Evolutionary conservation across 1,284 basidiomycete genomes (phyloP).

Genomic region (Ceratobasidium sp.): DNA sequence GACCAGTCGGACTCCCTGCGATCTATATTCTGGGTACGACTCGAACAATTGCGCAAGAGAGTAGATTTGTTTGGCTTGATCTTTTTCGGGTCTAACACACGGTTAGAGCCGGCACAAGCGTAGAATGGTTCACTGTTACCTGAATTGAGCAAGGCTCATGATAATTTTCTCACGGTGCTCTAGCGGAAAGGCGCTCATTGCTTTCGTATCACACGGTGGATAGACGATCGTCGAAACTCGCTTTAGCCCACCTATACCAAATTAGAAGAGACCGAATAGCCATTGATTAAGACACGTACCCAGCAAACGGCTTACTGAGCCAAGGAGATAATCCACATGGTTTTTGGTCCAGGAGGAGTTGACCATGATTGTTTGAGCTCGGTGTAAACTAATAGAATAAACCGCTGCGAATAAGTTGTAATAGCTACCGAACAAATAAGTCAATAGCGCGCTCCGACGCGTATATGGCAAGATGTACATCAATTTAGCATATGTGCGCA

Average conservation of each 20-base stretch:
- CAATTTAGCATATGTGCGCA: conserved; percentile 74
- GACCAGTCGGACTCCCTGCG: conserved; percentile 61
- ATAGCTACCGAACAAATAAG: conserved; percentile 62
- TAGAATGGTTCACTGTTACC: conserved; percentile 56
- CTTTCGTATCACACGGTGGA: conserved; percentile 89
- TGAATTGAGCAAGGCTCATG: conserved; percentile 89
- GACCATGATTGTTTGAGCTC: conserved; percentile 79
- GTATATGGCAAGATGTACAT: conserved; percentile 58
- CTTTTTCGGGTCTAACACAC: conserved; percentile 86
- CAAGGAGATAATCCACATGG: conserved; percentile 69
- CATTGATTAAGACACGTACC: background rate
- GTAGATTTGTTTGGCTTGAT: conserved; percentile 82
- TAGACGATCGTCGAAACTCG: conserved; percentile 65
- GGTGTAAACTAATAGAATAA: conserved; percentile 79
- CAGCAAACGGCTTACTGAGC: conserved; percentile 44
- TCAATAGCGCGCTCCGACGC: conserved; percentile 6
- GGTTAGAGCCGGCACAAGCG: background rate
- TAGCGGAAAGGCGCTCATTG: conserved; percentile 71
- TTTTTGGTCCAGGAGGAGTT: conserved; percentile 95
- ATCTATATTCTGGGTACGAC: conserved; percentile 64
- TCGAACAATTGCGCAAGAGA: conserved; percentile 71
- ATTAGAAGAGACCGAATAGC: background rate
- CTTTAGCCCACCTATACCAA: background rate
- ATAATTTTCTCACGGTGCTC: conserved; percentile 70
- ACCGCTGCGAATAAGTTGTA: conserved; percentile 87